Evolutionary conservation across 2,329 filamentous ascomycete species (phyloP), one percentile per base, ranked within the genome.

Genomic region (Cryphonectria carpinicola): DNA sequence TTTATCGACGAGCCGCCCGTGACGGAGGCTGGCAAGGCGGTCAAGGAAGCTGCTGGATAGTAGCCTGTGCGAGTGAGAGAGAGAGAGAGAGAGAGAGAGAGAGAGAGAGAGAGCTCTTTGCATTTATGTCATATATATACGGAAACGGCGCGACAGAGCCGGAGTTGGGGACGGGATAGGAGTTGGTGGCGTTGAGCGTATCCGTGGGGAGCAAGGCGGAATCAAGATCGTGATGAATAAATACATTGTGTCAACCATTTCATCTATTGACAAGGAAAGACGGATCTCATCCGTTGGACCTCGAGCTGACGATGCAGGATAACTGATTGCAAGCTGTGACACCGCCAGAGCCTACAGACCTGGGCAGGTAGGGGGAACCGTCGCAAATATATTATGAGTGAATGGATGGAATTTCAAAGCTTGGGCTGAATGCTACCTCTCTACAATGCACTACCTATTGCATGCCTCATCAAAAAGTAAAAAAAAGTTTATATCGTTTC

Each of bases 1-100:
- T 98, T 99, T 80, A 92, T 99, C 71, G 96, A 99, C 81, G 95
- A 98, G 84, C 89, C 94, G 25, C 95, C 95, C 1, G 87, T 91
- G 81, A 84, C 88, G 63, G 85, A 85, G 19, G 65, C 66, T 3
- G 87, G 86, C 74, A 95, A 96, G 84, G 69, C 69, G 22, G 88
- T 97, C 65, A 96, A 95, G 84, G 93, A 97, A 81, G 93, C 89
- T 62, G 94, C 88, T 67, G 85, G 87, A 39, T 90, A 74, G 73
- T n/a, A 43, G 28, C 5, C 10, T 14, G 14, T 6, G 63, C 28
- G 28, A 28, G 28, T 28, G 32, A 32, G 28, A 32, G 28, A 32
- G 28, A 32, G 28, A 32, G 28, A 32, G 28, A 32, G 28, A 32
- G 28, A 32, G 3, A 32, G 32, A 32, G 32, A 32, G 32, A 32